Evolutionary conservation across 441 rosid genomes (phyloP), one percentile per base, ranked within the genome.

Genomic region (Gossypium davidsonii): DNA sequence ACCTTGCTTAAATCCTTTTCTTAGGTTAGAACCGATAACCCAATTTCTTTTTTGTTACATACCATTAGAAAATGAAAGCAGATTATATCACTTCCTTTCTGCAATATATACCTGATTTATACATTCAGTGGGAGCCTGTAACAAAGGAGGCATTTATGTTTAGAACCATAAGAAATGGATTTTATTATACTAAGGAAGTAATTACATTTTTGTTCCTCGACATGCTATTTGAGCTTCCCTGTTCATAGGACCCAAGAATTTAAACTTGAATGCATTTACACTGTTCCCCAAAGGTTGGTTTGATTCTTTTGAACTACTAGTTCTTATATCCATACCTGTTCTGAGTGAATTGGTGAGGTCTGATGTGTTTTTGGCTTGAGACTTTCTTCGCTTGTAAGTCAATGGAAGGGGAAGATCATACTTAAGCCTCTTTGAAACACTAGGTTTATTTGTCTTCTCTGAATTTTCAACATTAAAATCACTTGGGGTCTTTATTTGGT

Each of bases 381-480:
- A 68, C 67, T 86, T 89, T 78, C 90, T 85, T 64, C 94, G 85
- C 74, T 86, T 89, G 80, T 87, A 86, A 2, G 89, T 87, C 81
- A 85, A 81, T 25, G 89, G 87, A 77, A 75, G 76, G 48, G 70
- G 48, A 25, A 57, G 73, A 46, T 82, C 83, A 69, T 72, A 78
- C 55, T 72, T 75, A 3, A 71, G 68, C 71, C 39, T 34, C 39
- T 77, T 77, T 67, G 81, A 56, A 31, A 67, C 79, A 73, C 72
- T 69, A 70, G 79, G 67, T 66, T 78, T 72, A 61, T 80, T 67
- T 18, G 65, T 46, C 18, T 63, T 73, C 72, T 78, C 70, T 12
- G 81, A 69, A 63, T 70, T 76, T 63, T 77, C 75, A 52, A 12
- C 53, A 51, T 63, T 64, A 56, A 39, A 70, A 46, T 78, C 82